These are phyloP conservation scores for Chlorella sorokiniana DNA, from an alignment of 139 green algal species.

Conservation along the genomic window DNA sequence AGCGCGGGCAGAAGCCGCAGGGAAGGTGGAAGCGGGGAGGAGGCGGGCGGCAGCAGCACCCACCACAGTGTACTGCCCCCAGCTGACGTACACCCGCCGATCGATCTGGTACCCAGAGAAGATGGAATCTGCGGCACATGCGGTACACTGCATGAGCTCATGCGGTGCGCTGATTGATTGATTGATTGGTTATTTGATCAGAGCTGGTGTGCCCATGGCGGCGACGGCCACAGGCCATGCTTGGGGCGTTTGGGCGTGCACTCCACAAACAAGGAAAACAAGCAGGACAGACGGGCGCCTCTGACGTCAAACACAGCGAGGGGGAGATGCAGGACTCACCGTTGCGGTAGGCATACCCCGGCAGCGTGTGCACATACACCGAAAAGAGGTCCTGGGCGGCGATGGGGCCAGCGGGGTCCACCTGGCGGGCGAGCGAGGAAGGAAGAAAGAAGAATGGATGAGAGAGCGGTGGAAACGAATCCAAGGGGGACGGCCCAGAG, in stretches of 20 bases:
- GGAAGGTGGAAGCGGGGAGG: no score
- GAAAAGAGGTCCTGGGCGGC: conserved; percentile 35
- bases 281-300: background rate
- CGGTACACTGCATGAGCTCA: background rate
- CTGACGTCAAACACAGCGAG: background rate
- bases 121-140: conserved; percentile 7
- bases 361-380: conserved; percentile 29
- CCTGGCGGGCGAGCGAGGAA: no score
- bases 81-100: conserved; percentile 13
- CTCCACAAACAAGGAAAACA: background rate
- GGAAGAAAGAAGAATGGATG: background rate
- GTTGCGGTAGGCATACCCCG: conserved; percentile 1
- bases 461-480: background rate
- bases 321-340: background rate
- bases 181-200: background rate
- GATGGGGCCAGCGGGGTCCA: background rate
- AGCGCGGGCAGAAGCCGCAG: no score
- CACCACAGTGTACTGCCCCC: conserved; percentile 37
- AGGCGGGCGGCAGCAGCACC: no score
- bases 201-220: background rate
- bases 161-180: background rate
- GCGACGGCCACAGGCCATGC: no score
- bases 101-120: conserved; percentile 27
- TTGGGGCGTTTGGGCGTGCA: background rate
- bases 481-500: background rate